Evolutionary conservation across 495 filamentous ascomycete genomes (phyloP).

Genomic region (Daldinia concentrica): DNA sequence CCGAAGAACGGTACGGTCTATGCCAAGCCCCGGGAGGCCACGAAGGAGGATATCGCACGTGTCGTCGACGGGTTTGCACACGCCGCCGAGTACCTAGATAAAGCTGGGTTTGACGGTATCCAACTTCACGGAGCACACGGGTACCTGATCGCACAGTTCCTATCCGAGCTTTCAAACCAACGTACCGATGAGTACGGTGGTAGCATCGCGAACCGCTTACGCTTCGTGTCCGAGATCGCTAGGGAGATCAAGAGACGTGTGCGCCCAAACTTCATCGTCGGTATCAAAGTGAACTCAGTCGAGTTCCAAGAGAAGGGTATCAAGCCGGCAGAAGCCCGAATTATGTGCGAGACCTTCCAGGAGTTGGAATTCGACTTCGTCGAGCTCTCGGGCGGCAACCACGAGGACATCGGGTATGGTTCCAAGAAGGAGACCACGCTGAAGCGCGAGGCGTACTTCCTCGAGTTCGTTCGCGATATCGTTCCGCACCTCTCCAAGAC

Average conservation of each 20-base stretch:
- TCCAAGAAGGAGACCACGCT: slow-evolving; percentile 62
- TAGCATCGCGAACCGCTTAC: slow-evolving; percentile 63
- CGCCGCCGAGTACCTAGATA: slow-evolving; percentile 62
- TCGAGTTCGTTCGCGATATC: slow-evolving; percentile 68
- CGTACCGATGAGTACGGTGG: slow-evolving; percentile 71
- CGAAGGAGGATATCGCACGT: slow-evolving; percentile 59
- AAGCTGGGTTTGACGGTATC: slow-evolving; percentile 66
- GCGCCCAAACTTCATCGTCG: slow-evolving; percentile 61
- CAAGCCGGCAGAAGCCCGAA: slow-evolving; percentile 60
- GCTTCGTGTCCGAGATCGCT: slow-evolving; percentile 61
- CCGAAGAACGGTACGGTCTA: background rate
- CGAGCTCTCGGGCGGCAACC: slow-evolving; percentile 69
- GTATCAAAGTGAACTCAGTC: slow-evolving; percentile 71
- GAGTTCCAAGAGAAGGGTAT: slow-evolving; percentile 68
- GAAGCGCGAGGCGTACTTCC: slow-evolving; percentile 69
- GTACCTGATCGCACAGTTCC: slow-evolving; percentile 71
- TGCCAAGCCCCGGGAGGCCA: slow-evolving; percentile 49
- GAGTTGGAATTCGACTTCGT: slow-evolving; percentile 66
- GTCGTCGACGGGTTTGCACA: slow-evolving; percentile 63
- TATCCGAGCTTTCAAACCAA: slow-evolving; percentile 64
- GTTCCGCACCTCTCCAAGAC: slow-evolving; percentile 62
- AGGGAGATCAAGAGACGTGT: slow-evolving; percentile 56
- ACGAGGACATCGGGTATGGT: slow-evolving; percentile 59
- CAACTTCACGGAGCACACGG: slow-evolving; percentile 65
- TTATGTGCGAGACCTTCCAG: slow-evolving; percentile 63